Conservation (phyloP, 805 yeast species). For the Cyberlindnera japonica region DNA sequence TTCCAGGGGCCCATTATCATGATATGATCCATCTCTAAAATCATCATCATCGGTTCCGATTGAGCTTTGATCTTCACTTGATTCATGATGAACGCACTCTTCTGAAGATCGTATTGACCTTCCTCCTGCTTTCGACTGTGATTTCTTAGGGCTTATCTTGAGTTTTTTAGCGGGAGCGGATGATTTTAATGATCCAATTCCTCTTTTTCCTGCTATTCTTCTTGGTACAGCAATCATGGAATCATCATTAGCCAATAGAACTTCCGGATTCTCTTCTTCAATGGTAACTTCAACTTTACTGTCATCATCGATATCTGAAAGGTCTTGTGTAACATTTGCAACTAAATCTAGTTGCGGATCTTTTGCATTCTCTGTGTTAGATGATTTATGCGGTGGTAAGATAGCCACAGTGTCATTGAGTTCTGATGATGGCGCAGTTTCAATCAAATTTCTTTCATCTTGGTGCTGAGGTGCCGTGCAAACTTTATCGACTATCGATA, state of each 20-base stretch:
- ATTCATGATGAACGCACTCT: neutral
- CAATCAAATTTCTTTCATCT: too few relatives aligned
- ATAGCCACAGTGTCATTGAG: neutral
- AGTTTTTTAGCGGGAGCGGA: neutral
- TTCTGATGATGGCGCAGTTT: neutral
- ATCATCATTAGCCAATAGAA: conserved; percentile 1
- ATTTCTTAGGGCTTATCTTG: neutral
- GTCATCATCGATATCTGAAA: conserved; percentile 29
- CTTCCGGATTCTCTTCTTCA: conserved; percentile 12
- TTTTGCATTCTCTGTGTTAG: neutral
- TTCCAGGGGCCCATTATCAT: neutral
- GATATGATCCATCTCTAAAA: neutral
- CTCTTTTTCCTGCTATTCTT: conserved; percentile 6
- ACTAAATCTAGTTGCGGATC: conserved; percentile 12
- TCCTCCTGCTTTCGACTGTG: neutral
- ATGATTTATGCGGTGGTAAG: neutral
- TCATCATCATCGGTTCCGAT: too few relatives aligned
- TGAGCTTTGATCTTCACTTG: neutral
- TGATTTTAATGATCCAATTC: neutral
- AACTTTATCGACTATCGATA: too few relatives aligned
- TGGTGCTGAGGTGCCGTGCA: too few relatives aligned
- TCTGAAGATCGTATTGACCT: neutral
- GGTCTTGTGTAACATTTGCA: conserved; percentile 26
- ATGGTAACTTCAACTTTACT: conserved; percentile 16
- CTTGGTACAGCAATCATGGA: conserved; percentile 1